Evolutionary conservation across 495 filamentous ascomycete species (phyloP).

Genomic region (Ramalina peruviana): DNA sequence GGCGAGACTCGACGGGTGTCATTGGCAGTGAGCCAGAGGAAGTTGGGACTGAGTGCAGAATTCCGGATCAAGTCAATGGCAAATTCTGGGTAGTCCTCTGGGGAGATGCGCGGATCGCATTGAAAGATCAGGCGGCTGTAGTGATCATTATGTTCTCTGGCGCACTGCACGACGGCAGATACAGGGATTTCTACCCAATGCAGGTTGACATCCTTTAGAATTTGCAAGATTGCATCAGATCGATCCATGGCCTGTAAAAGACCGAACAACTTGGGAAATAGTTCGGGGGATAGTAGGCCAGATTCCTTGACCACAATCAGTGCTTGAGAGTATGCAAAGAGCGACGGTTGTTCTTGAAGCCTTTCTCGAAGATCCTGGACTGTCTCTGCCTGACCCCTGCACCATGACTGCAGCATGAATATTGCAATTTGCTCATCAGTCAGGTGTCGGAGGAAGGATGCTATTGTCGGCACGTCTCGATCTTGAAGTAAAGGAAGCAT

Average conservation of each 20-base stretch:
- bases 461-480: neutral
- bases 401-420: slow-evolving; percentile 6
- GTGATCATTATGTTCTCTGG: slow-evolving; percentile 1
- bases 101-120: neutral
- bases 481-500: neutral
- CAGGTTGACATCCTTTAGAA: neutral
- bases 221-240: slow-evolving; percentile 4
- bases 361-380: neutral
- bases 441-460: slow-evolving; percentile 2
- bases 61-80: slow-evolving; percentile 11
- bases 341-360: neutral
- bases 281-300: neutral
- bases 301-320: too few species aligned
- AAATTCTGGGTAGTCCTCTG: slow-evolving; percentile 12
- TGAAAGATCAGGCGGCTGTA: slow-evolving; percentile 6
- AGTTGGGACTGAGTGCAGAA: neutral
- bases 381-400: neutral
- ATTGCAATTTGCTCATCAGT: neutral
- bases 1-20: neutral
- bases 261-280: slow-evolving; percentile 1
- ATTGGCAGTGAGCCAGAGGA: neutral
- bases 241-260: slow-evolving; percentile 4
- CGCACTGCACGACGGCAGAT: neutral
- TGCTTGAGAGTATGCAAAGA: too few species aligned
- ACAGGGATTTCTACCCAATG: neutral